Percentiles rank a stretch among this genome's conserved stretches.
These are phyloP conservation scores for Cladosporium sp. DNA, from an alignment of 2,329 filamentous ascomycete species.

Conservation along the genomic window DNA sequence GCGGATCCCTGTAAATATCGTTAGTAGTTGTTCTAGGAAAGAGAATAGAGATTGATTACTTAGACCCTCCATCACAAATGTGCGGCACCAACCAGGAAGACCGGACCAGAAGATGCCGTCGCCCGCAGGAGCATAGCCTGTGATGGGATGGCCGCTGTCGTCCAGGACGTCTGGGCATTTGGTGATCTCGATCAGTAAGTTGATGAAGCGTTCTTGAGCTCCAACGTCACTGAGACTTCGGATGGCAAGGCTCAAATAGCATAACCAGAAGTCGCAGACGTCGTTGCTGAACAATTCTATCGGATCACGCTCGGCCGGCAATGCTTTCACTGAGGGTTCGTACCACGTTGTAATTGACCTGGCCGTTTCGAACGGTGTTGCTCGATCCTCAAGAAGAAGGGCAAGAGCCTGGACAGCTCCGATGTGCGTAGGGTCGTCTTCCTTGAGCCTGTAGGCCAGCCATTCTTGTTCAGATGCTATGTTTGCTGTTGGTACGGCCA, in stretches of 20 bases:
- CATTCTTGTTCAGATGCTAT: too few species aligned
- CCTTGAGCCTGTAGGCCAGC: too few species aligned
- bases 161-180: not conserved
- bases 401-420: not conserved
- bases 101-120: not conserved
- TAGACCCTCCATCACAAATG: not conserved
- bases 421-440: not conserved
- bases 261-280: not conserved
- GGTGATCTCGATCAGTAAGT: not conserved
- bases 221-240: not conserved
- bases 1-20: not conserved
- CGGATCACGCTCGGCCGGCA: too few species aligned
- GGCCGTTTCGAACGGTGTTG: not conserved
- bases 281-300: not conserved
- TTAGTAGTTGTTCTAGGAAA: not conserved
- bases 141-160: not conserved
- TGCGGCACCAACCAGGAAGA: not conserved
- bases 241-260: not conserved
- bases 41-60: not conserved
- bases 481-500: too few species aligned
- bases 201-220: not conserved
- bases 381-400: not conserved
- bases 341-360: not conserved
- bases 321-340: not conserved
- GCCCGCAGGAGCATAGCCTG: not conserved